These are phyloP conservation scores for Colletotrichum scovillei DNA, from an alignment of 2,329 filamentous ascomycete species.

Conservation along the genomic window DNA sequence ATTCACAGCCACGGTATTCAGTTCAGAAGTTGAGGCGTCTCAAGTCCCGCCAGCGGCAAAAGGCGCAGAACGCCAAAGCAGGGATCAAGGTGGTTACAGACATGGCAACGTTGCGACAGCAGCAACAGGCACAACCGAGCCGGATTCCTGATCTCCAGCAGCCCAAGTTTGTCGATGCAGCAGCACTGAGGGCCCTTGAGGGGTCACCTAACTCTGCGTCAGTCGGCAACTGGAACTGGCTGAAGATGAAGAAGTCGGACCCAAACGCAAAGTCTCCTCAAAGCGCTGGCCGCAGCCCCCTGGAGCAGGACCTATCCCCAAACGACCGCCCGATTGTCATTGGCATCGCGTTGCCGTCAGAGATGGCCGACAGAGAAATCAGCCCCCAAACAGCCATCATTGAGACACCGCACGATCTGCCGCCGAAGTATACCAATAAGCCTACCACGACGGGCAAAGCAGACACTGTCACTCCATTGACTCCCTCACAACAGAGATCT, in stretches of 20 bases:
- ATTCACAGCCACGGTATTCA: conserved; percentile 45
- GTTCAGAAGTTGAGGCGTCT: conserved; percentile 56
- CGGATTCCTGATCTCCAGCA: conserved; percentile 42
- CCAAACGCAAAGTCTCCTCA: conserved; percentile 40
- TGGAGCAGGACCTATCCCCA: conserved; percentile 68
- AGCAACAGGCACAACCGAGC: conserved; percentile 48
- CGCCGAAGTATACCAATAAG: conserved; percentile 19
- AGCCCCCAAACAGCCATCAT: conserved; percentile 62
- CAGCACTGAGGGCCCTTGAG: conserved; percentile 69
- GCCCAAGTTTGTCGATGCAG: conserved; percentile 67
- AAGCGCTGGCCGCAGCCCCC: conserved; percentile 39
- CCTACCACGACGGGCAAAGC: conserved; percentile 24
- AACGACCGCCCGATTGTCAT: conserved; percentile 79
- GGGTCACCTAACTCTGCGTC: conserved; percentile 65
- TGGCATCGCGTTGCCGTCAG: conserved; percentile 73
- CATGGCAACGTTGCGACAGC: conserved; percentile 65
- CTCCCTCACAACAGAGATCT: conserved; percentile 55
- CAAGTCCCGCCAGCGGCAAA: conserved; percentile 71
- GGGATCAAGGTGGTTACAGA: conserved; percentile 78
- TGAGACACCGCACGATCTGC: conserved; percentile 50
- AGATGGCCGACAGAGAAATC: conserved; percentile 47
- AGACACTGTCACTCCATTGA: conserved; percentile 40
- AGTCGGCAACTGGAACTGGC: conserved; percentile 68
- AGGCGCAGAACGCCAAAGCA: conserved; percentile 68
- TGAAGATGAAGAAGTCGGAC: conserved; percentile 54